Evolutionary conservation across 2,329 filamentous ascomycete genomes (phyloP), one percentile per base, ranked within the genome.

Genomic region (Raffaelea arxii): DNA sequence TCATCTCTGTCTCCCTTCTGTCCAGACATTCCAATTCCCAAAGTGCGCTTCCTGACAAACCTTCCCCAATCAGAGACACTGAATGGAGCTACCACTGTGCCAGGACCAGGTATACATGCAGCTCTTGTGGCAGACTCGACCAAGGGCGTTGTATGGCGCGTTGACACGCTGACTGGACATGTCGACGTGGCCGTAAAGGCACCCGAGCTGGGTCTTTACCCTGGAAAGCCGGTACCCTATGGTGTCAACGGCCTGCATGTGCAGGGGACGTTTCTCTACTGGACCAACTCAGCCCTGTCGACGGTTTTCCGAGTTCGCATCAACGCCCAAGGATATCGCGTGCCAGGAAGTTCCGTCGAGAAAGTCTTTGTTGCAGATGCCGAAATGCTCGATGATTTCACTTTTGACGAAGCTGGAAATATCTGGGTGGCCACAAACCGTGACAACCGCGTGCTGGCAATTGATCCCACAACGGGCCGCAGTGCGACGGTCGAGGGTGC

Each of bases 211-310:
- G 65, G 3, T 6, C 6, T 12, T 7, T 66, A 63, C 48, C 61
- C 69, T 43, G 67, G 68, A n/a, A 66, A 62, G 2, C 63, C 57
- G 0, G 49, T 54, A 0, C 59, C 58, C 0, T 54, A 65, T 4
- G 62, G 58, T 2, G 58, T 62, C 14, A 60, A 65, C 2, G 67
- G 68, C 0, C 52, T 67, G 19, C 65, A 59, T 5, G 68, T 71
- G 1, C 65, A 64, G 24, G 61, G 60, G 14, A 71, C 70, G 11
- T 65, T 67, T 47, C 63, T 74, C 53, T 68, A 67, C 12, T 70
- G 67, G 2, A 63, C 71, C 4, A 74, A 74, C 55, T 71, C 71
- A 43, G 56, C 69, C 22, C 66, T 64, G 2, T 47, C 52, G 12
- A 54, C 59, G 7, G 22, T 59, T 0, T 57, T 52, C 25, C 47